These are phyloP conservation scores for Saccharomycopsis fermentans DNA, from an alignment of 805 yeast species.

Conservation along the genomic window DNA sequence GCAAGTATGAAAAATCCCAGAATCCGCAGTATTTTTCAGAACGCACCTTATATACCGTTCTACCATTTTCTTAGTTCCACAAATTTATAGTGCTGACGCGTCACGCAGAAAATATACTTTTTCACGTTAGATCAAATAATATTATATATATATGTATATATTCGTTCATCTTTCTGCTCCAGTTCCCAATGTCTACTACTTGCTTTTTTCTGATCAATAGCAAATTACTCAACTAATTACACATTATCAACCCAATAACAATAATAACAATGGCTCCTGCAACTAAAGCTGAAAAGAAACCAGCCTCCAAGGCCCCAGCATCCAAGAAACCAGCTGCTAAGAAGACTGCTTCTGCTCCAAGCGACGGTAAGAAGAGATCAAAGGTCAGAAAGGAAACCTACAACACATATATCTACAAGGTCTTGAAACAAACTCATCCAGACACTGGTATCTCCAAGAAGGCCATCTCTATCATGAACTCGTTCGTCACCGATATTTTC, in stretches of 20 bases:
- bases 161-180: not conserved
- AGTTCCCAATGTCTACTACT: too few relatives aligned
- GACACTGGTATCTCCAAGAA: slow-evolving; percentile 98
- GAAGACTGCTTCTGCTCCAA: slow-evolving; percentile 65
- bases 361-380: slow-evolving; percentile 63
- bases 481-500: slow-evolving; percentile 94
- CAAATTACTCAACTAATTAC: too few relatives aligned
- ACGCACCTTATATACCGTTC: not conserved
- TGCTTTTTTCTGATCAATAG: too few relatives aligned
- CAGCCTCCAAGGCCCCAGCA: slow-evolving; percentile 96
- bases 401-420: slow-evolving; percentile 97
- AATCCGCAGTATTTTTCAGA: not conserved
- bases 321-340: slow-evolving; percentile 91
- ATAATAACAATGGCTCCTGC: slow-evolving; percentile 46
- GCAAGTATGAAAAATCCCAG: not conserved
- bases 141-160: not conserved
- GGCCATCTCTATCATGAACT: slow-evolving; percentile 98
- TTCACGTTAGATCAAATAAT: not conserved
- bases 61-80: not conserved
- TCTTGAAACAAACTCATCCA: slow-evolving; percentile 97
- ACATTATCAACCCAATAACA: not conserved
- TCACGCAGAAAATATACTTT: not conserved
- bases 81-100: not conserved
- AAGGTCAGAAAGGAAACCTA: slow-evolving; percentile 97
- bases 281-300: slow-evolving; percentile 43